Evolutionary conservation across 2,329 filamentous ascomycete species (phyloP).

Genomic region (Ophiosphaerella narmari): DNA sequence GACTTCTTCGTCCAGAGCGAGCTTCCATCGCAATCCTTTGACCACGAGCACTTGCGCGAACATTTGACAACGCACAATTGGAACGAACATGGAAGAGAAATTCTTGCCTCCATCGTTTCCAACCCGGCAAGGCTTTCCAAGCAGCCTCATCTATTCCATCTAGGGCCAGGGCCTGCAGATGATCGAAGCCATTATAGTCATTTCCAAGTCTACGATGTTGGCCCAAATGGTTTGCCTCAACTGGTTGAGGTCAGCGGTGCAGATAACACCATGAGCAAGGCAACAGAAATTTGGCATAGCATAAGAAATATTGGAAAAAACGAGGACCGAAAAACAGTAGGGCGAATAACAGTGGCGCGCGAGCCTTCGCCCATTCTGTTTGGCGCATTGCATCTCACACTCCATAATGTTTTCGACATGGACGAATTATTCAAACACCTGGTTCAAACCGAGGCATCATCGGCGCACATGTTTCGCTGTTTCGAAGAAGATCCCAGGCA

Average conservation of each 20-base stretch:
- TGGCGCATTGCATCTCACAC: slow-evolving; percentile 62
- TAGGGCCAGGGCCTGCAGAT: slow-evolving; percentile 46
- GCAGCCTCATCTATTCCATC: slow-evolving; percentile 51
- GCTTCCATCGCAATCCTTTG: slow-evolving; percentile 46
- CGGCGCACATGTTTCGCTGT: slow-evolving; percentile 58
- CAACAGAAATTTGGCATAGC: slow-evolving; percentile 38
- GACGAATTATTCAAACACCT: slow-evolving; percentile 63
- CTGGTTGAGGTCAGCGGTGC: slow-evolving; percentile 40
- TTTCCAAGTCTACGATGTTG: slow-evolving; percentile 64
- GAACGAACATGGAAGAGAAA: slow-evolving; percentile 47
- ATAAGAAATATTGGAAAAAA: slow-evolving; percentile 43
- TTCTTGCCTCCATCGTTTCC: slow-evolving; percentile 50
- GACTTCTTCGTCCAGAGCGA: slow-evolving; percentile 47
- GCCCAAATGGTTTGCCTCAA: slow-evolving; percentile 51
- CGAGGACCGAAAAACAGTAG: slow-evolving; percentile 53
- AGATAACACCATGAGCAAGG: slow-evolving; percentile 42
- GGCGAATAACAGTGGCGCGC: slow-evolving; percentile 64
- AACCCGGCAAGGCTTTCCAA: slow-evolving; percentile 51
- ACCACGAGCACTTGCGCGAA: slow-evolving; percentile 51
- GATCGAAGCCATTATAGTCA: slow-evolving; percentile 53
- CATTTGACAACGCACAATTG: slow-evolving; percentile 53
- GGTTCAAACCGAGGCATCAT: slow-evolving; percentile 52
- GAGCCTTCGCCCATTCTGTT: slow-evolving; percentile 66
- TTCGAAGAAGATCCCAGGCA: slow-evolving; percentile 52
- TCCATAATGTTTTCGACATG: slow-evolving; percentile 65